Percentiles rank a stretch among this genome's conserved stretches.
These are phyloP conservation scores for Yamadazyma epiphylla DNA, from an alignment of 1,139 yeast species.

Conservation along the genomic window DNA sequence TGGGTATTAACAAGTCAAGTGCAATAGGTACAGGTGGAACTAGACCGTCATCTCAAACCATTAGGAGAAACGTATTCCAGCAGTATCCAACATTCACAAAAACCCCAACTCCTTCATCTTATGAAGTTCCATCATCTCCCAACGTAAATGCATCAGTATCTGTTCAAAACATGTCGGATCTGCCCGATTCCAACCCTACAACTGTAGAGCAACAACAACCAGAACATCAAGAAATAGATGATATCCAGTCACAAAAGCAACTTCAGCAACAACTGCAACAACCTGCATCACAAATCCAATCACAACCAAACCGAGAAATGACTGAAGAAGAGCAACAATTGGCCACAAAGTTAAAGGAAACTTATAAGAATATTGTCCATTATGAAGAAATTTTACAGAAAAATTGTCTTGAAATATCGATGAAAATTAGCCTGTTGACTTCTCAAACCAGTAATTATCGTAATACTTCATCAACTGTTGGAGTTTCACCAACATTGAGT, in stretches of 20 bases:
- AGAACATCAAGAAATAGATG: not conserved
- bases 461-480: slow-evolving; percentile 4
- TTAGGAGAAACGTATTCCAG: slow-evolving; percentile 13
- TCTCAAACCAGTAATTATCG: slow-evolving; percentile 37
- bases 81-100: slow-evolving; percentile 15
- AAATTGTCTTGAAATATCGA: slow-evolving; percentile 54
- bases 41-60: slow-evolving; percentile 2
- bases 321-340: slow-evolving; percentile 67
- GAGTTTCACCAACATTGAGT: slow-evolving; percentile 6
- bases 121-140: slow-evolving; percentile 44
- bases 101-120: slow-evolving; percentile 43
- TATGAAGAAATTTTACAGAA: slow-evolving; percentile 69
- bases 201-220: slow-evolving; percentile 3
- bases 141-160: slow-evolving; percentile 21
- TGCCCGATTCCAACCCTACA: slow-evolving; percentile 34
- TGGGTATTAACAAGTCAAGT: slow-evolving; percentile 1
- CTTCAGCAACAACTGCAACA: slow-evolving; percentile 3
- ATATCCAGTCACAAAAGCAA: slow-evolving; percentile 1
- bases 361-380: slow-evolving; percentile 65
- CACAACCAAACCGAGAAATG: slow-evolving; percentile 28
- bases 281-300: not conserved
- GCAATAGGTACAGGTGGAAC: slow-evolving; percentile 4
- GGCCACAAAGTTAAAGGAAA: slow-evolving; percentile 68
- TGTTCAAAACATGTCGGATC: slow-evolving; percentile 36
- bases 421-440: no score